Evolutionary conservation across 208 protist species (phyloP).

Genomic region (Zelonia costaricensis): DNA sequence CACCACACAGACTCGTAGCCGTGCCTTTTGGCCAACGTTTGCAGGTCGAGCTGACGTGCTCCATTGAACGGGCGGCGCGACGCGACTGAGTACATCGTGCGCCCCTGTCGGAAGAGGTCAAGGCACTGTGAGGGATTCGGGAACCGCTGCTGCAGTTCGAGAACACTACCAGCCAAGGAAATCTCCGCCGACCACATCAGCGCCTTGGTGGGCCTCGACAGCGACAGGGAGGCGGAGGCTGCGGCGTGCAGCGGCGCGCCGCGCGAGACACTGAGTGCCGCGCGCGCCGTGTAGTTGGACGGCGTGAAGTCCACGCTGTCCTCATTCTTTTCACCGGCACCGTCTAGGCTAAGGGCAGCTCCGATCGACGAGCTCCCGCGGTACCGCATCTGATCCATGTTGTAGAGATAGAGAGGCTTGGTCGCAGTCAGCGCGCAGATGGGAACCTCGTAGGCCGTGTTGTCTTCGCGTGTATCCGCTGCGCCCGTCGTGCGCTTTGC

Average conservation of each 20-base stretch:
- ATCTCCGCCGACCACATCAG: not conserved
- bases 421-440: slow-evolving; percentile 32
- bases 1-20: slow-evolving; percentile 68
- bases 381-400: slow-evolving; percentile 55
- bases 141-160: slow-evolving; percentile 3
- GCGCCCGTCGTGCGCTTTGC: too few species aligned
- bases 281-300: too few species aligned
- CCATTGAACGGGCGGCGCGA: slow-evolving; percentile 22
- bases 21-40: slow-evolving; percentile 6
- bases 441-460: slow-evolving; percentile 44
- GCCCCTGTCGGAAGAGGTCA: not conserved
- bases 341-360: too few species aligned
- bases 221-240: too few species aligned
- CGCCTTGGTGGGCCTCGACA: too few species aligned
- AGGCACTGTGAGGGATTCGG: not conserved
- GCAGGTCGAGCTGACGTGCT: slow-evolving; percentile 18
- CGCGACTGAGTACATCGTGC: slow-evolving; percentile 17
- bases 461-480: too few species aligned
- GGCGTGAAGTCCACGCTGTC: too few species aligned
- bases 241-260: too few species aligned
- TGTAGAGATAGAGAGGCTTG: slow-evolving; percentile 41
- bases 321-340: not conserved
- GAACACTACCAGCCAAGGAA: not conserved
- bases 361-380: too few species aligned
- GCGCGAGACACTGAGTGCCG: too few species aligned